phyloP scores from a whole-genome alignment of 495 filamentous ascomycete genomes.

The Sabuloglossum arenarium region DNA sequence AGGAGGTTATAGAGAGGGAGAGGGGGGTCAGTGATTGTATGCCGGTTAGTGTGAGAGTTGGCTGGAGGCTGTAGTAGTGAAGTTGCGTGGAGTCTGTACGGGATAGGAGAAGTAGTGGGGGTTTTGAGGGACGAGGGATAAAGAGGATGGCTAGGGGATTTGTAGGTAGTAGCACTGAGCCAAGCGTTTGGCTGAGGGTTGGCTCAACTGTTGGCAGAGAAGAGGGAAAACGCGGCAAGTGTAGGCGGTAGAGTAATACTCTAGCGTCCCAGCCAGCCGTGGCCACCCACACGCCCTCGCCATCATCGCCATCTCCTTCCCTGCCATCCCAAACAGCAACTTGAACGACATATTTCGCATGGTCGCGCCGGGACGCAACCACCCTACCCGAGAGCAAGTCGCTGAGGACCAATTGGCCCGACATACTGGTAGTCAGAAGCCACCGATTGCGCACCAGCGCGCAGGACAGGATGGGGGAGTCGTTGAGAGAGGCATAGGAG shows the following conservation, averaged over 20 bases:
- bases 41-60: slow-evolving; percentile 15
- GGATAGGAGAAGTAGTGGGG: slow-evolving; percentile 30
- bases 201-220: too few relatives aligned
- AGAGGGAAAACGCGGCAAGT: too few relatives aligned
- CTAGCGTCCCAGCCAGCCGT: slow-evolving; percentile 48
- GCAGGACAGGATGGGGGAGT: slow-evolving; percentile 38
- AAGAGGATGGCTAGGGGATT: slow-evolving; percentile 44
- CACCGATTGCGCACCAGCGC: slow-evolving; percentile 14
- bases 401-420: slow-evolving; percentile 32
- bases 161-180: slow-evolving; percentile 26
- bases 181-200: slow-evolving; percentile 25
- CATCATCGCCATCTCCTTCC: too few relatives aligned
- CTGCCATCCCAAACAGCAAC: slow-evolving; percentile 23
- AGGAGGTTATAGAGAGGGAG: slow-evolving; percentile 42
- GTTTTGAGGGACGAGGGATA: slow-evolving; percentile 18
- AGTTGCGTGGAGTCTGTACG: slow-evolving; percentile 40
- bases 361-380: slow-evolving; percentile 31
- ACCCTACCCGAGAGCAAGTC: slow-evolving; percentile 17
- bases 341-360: slow-evolving; percentile 41
- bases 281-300: slow-evolving; percentile 24
- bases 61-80: slow-evolving; percentile 32
- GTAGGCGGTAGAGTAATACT: too few relatives aligned
- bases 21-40: slow-evolving; percentile 42
- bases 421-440: slow-evolving; percentile 37
- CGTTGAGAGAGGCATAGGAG: slow-evolving; percentile 21